Evolutionary conservation across 164 flowering plant species (phyloP).

Genomic region (Pachysandra terminalis): DNA sequence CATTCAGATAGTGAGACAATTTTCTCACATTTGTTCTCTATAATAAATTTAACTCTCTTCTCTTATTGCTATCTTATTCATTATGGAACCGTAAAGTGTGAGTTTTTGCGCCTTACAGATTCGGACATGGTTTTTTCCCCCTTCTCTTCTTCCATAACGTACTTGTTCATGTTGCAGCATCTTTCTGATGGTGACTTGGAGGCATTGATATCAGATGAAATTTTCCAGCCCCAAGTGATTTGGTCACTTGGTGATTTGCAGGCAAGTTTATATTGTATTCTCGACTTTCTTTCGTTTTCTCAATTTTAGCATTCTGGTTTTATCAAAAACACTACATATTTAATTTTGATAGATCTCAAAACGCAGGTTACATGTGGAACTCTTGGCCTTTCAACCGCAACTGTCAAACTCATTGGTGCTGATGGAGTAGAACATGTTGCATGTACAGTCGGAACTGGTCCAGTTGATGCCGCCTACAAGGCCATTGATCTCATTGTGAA

Average conservation of each 20-base stretch:
- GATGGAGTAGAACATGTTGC: constrained; percentile 74
- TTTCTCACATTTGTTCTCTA: no score
- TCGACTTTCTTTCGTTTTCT: no score
- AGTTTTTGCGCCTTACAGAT: no score
- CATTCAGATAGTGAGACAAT: no score
- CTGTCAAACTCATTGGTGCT: constrained; percentile 62
- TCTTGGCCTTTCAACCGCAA: constrained; percentile 93
- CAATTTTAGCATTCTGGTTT: not conserved
- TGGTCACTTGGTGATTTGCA: constrained; percentile 89
- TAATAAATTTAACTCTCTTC: not conserved
- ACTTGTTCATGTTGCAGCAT: constrained; percentile 42
- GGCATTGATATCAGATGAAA: constrained; percentile 85
- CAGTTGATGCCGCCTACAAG: constrained; percentile 94
- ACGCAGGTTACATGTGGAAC: constrained; percentile 88
- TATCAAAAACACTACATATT: not conserved
- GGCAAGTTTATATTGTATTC: constrained; percentile 38
- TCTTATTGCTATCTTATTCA: not conserved
- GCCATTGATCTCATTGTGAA: constrained; percentile 86
- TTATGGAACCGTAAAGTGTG: no score
- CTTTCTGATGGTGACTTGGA: constrained; percentile 83
- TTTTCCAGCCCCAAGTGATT: constrained; percentile 77
- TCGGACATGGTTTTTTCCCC: constrained; percentile 7
- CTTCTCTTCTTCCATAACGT: not conserved
- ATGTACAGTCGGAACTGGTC: constrained; percentile 91
- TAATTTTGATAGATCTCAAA: not conserved